A percentile compares a stretch with the other conserved stretches of the same genome.
Conservation (phyloP, 1,139 yeast species). For the Suhomyces atakaporum region DNA sequence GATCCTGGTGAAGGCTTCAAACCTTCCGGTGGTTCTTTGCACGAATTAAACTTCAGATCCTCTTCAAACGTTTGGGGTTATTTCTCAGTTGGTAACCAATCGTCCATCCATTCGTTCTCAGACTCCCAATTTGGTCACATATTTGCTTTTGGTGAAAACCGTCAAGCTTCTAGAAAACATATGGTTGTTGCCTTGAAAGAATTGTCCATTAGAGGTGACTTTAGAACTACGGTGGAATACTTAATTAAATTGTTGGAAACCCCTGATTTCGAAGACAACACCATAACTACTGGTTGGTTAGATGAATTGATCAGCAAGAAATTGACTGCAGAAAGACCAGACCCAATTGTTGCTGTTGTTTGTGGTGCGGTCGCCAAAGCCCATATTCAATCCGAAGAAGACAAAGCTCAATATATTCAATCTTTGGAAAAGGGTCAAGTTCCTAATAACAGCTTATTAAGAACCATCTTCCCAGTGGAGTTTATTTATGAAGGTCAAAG, state of each 20-base stretch:
- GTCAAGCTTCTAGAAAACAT: slow-evolving; percentile 96
- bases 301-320: slow-evolving; percentile 92
- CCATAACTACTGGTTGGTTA: slow-evolving; percentile 98
- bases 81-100: slow-evolving; percentile 94
- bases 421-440: slow-evolving; percentile 95
- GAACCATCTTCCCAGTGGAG: slow-evolving; percentile 88
- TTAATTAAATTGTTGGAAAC: slow-evolving; percentile 92
- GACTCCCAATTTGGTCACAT: slow-evolving; percentile 99
- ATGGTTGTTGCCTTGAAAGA: slow-evolving; percentile 99
- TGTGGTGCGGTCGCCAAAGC: slow-evolving; percentile 98
- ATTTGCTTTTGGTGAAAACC: slow-evolving; percentile 97
- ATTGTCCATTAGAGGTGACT: slow-evolving; percentile 95
- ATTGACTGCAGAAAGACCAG: slow-evolving; percentile 96
- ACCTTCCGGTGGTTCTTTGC: slow-evolving; percentile 96
- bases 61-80: slow-evolving; percentile 99
- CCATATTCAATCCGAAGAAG: slow-evolving; percentile 74
- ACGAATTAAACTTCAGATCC: slow-evolving; percentile 94
- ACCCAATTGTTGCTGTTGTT: slow-evolving; percentile 81
- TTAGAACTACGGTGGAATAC: slow-evolving; percentile 96
- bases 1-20: slow-evolving; percentile 99
- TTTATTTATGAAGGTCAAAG: slow-evolving; percentile 93
- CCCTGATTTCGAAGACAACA: slow-evolving; percentile 93
- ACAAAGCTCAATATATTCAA: slow-evolving; percentile 64
- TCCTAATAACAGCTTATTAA: slow-evolving; percentile 75
- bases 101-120: slow-evolving; percentile 95